A percentile compares a stretch with the other conserved stretches of the same genome.
Evolutionary conservation across 768 basidiomycete genomes (phyloP).

Genomic region (Suillus plorans): DNA sequence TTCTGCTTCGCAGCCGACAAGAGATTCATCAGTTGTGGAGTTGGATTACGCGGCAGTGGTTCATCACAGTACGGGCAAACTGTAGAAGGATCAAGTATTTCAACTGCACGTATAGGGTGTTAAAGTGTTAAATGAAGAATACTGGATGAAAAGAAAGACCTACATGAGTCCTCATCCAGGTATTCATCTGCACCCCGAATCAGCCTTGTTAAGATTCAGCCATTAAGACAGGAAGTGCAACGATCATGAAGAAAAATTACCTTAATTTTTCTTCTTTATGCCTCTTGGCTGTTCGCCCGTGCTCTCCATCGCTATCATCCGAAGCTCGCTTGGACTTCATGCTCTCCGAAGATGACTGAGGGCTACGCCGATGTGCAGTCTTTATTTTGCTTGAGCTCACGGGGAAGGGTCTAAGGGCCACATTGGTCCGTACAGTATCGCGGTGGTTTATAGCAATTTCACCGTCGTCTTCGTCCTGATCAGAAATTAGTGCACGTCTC

Average conservation of each 20-base stretch:
- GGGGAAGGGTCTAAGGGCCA: slow-evolving; percentile 39
- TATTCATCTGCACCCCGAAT: not conserved
- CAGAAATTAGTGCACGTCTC: slow-evolving; percentile 8
- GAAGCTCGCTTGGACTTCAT: slow-evolving; percentile 30
- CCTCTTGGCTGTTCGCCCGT: slow-evolving; percentile 31
- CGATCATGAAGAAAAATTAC: slow-evolving; percentile 11
- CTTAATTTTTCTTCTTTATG: slow-evolving; percentile 26
- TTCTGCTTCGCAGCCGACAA: slow-evolving; percentile 50
- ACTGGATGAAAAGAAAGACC: slow-evolving; percentile 13
- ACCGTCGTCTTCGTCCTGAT: slow-evolving; percentile 6
- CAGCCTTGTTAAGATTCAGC: not conserved
- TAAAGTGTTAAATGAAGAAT: slow-evolving; percentile 3
- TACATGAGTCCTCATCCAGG: slow-evolving; percentile 43
- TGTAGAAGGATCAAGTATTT: slow-evolving; percentile 58
- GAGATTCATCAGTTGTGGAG: slow-evolving; percentile 55
- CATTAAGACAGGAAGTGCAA: not conserved
- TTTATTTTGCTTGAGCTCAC: slow-evolving; percentile 48
- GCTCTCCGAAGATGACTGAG: slow-evolving; percentile 16
- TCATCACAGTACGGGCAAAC: slow-evolving; percentile 85
- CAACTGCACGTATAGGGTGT: slow-evolving; percentile 37
- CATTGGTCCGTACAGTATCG: not conserved
- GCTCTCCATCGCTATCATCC: slow-evolving; percentile 29
- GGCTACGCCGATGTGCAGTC: slow-evolving; percentile 34
- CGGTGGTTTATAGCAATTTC: not conserved
- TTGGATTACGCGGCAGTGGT: slow-evolving; percentile 60